These are phyloP conservation scores for Lecanicillium sp. DNA, from an alignment of 2,329 filamentous ascomycete genomes.

Conservation along the genomic window DNA sequence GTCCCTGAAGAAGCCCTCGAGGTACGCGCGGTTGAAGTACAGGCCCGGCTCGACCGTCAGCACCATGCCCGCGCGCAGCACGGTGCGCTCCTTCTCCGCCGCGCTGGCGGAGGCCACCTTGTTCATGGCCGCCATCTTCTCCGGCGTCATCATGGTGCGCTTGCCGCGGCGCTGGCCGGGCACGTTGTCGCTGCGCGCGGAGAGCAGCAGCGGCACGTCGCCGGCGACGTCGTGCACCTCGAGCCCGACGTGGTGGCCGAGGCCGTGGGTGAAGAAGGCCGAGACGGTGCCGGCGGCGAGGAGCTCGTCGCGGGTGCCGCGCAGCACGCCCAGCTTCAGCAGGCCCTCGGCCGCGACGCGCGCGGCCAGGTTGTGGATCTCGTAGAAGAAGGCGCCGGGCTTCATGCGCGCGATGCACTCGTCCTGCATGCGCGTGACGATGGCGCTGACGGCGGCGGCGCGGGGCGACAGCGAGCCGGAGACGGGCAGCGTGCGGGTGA, in stretches of 20 bases:
- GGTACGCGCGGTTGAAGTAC: conserved; percentile 70
- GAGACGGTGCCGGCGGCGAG: conserved; percentile 46
- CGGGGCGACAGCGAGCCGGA: conserved; percentile 62
- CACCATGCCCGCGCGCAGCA: conserved; percentile 57
- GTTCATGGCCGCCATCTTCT: conserved; percentile 26
- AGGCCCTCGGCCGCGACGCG: conserved; percentile 67
- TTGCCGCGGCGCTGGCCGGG: conserved; percentile 32
- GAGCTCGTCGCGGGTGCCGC: conserved; percentile 54
- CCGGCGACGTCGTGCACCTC: conserved; percentile 57
- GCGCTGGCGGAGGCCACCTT: conserved; percentile 19
- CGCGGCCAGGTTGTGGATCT: conserved; percentile 68
- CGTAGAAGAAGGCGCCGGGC: conserved; percentile 64
- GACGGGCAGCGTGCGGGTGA: conserved; percentile 83
- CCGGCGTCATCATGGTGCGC: conserved; percentile 34
- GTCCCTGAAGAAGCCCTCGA: conserved; percentile 62
- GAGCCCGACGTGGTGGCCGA: conserved; percentile 60
- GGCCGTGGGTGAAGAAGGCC: conserved; percentile 61
- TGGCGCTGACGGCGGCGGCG: conserved; percentile 65
- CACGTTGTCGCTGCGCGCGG: conserved; percentile 17
- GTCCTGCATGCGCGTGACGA: conserved; percentile 77
- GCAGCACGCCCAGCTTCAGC: conserved; percentile 64
- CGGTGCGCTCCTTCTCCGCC: conserved; percentile 30
- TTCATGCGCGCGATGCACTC: conserved; percentile 63
- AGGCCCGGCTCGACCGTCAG: conserved; percentile 76
- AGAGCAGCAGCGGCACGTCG: conserved; percentile 27